These are phyloP conservation scores for Leavenworthia alabamica DNA, from an alignment of 345 rosid genomes.

Conservation along the genomic window DNA sequence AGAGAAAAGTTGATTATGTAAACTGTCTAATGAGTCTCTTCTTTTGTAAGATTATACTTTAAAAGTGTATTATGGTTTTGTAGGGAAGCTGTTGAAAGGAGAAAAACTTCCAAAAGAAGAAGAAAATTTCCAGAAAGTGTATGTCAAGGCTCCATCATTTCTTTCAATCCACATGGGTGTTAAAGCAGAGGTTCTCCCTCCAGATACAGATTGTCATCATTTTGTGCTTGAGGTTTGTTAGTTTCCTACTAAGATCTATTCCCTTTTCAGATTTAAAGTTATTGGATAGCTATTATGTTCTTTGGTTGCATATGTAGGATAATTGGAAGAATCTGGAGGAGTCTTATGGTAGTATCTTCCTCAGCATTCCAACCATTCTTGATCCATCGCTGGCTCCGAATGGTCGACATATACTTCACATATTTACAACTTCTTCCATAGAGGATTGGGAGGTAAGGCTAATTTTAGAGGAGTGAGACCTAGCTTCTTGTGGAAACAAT, in stretches of 20 bases:
- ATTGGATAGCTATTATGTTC: not conserved
- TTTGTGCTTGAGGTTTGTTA: slow-evolving; percentile 77
- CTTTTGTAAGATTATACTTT: not conserved
- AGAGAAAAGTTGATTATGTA: not conserved
- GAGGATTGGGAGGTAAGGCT: slow-evolving; percentile 81
- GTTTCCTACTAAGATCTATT: not conserved
- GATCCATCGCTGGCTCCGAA: slow-evolving; percentile 82
- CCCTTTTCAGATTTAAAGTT: not conserved
- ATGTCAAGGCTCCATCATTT: slow-evolving; percentile 94
- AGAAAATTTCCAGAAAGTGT: slow-evolving; percentile 76
- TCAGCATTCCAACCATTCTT: slow-evolving; percentile 93
- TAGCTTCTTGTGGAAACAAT: too few species aligned
- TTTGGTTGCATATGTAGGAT: slow-evolving; percentile 37
- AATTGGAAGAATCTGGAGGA: slow-evolving; percentile 67
- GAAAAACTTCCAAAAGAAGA: slow-evolving; percentile 86
- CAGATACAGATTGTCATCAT: slow-evolving; percentile 90
- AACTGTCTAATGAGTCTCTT: not conserved
- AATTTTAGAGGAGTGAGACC: not conserved
- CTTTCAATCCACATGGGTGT: slow-evolving; percentile 98
- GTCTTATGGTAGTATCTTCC: slow-evolving; percentile 88
- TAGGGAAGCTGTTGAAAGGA: slow-evolving; percentile 82
- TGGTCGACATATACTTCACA: slow-evolving; percentile 78
- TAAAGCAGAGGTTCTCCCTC: slow-evolving; percentile 74
- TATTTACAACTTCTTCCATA: slow-evolving; percentile 78
- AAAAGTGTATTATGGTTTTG: not conserved